These are phyloP conservation scores for Tarenaya hassleriana DNA, from an alignment of 345 rosid species.

Conservation along the genomic window DNA sequence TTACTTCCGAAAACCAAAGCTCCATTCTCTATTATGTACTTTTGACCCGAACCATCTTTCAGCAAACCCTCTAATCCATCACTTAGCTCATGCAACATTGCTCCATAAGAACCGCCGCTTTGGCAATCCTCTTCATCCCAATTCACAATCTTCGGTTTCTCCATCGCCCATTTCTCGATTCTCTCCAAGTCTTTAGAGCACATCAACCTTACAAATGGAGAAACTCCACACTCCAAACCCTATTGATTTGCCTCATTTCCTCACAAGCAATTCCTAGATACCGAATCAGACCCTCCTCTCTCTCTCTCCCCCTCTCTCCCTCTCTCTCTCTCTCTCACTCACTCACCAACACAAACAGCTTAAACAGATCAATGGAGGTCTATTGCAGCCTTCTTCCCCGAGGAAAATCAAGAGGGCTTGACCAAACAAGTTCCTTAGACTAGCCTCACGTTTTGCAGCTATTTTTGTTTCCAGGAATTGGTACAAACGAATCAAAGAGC, in stretches of 20 bases:
- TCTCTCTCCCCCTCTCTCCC: slow-evolving; percentile 23
- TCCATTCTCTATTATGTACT: slow-evolving; percentile 19
- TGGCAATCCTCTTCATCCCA: slow-evolving; percentile 27
- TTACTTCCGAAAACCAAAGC: slow-evolving; percentile 21
- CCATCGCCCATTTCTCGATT: slow-evolving; percentile 47
- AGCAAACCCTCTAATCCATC: slow-evolving; percentile 41
- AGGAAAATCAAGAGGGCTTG: slow-evolving; percentile 41
- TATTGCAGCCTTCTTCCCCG: slow-evolving; percentile 41
- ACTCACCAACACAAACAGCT: slow-evolving; percentile 53
- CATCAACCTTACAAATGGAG: slow-evolving; percentile 42
- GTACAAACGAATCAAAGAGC: neutral
- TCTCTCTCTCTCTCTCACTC: slow-evolving; percentile 35
- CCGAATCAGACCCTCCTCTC: slow-evolving; percentile 53
- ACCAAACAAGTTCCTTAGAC: slow-evolving; percentile 43
- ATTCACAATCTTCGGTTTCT: slow-evolving; percentile 16
- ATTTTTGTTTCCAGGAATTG: neutral
- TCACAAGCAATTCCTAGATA: slow-evolving; percentile 49
- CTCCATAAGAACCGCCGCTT: slow-evolving; percentile 20
- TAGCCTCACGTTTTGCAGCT: slow-evolving; percentile 19
- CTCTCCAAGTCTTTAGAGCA: slow-evolving; percentile 48
- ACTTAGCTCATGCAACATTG: slow-evolving; percentile 37
- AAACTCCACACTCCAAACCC: slow-evolving; percentile 35
- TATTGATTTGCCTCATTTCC: slow-evolving; percentile 39
- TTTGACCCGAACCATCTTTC: slow-evolving; percentile 17
- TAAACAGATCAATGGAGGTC: slow-evolving; percentile 54